Base-by-base conservation (phyloP, 2,329 filamentous ascomycete genomes). In the Fusarium goolgardi region DNA sequence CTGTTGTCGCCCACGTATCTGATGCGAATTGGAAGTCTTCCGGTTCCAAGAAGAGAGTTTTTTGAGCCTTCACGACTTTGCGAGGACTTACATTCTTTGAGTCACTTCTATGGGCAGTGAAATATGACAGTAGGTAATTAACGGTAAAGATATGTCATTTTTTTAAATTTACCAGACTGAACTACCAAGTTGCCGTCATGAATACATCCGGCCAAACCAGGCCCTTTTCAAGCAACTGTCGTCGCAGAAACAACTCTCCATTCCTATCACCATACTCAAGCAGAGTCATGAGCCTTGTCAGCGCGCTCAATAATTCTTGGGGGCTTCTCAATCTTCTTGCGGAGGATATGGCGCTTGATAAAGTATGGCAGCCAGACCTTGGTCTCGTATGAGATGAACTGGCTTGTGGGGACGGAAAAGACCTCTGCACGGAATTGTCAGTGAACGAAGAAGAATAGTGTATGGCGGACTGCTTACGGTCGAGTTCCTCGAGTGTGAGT, bases 401-500 rank as follows among this genome's bases (percentile, higher is more conserved):
- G 44, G 11, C 58, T 72, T 9, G 71, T 73, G 0, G 71, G 70
- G 32, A 84, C 80, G 34, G 81, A 81, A 35, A 65, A 65, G 43
- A 65, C 62, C 60, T 65, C 61, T 64, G 25, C 6, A 1, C 0
- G 3, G 0, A 2, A 0, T 5, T 8, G 13, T 64, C 20, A 64
- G 59, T 1, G 11, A 25, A 2, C 0, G 3, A 8, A 2, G 5
- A 5, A 5, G 0, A 8, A 5, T 0, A 3, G 0, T 1, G 0
- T 5, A 2, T 6, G 1, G 0, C 0, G 1, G 10, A 4, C 20
- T 9, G 6, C 61, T 49, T 53, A 64, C 61, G 62, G 73, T 85
- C 82, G 11, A 85, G 80, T 57, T 85, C 83, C 62, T 85, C 83
- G 1, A 85, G 77, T 0, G 82, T 84, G 55, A 81, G 79, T 37